phyloP scores from a whole-genome alignment of 139 green algal species.

The Chlamydomonas sp. region DNA sequence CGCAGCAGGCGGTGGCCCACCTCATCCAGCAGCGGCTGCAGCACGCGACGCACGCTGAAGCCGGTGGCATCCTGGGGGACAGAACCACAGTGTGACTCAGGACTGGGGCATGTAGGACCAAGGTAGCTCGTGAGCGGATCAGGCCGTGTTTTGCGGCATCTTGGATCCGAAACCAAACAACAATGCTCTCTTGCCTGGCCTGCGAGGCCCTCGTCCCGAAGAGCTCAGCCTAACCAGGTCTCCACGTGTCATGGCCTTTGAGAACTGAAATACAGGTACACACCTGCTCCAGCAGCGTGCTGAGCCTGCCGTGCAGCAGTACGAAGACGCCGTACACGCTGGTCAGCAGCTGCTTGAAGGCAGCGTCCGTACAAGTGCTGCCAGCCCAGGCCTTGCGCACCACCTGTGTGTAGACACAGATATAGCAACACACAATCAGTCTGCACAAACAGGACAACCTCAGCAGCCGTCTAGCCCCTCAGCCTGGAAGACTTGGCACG shows the following conservation, averaged over 20 bases:
- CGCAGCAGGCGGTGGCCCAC: slow-evolving; percentile 28
- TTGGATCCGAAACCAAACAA: no score
- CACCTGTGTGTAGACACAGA: slow-evolving; percentile 5
- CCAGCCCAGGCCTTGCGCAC: slow-evolving; percentile 22
- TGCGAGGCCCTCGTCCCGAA: not conserved
- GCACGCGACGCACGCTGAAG: slow-evolving; percentile 8
- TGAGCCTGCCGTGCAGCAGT: slow-evolving; percentile 33
- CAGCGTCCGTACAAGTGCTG: slow-evolving; percentile 12
- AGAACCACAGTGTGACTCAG: no score
- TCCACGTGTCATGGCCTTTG: not conserved
- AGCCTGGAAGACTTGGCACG: no score
- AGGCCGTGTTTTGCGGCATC: no score
- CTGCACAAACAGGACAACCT: no score
- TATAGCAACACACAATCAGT: not conserved
- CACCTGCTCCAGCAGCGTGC: slow-evolving; percentile 37
- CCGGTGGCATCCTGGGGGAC: slow-evolving; percentile 13
- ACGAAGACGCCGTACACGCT: slow-evolving; percentile 30
- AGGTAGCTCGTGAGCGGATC: no score
- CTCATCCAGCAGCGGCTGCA: slow-evolving; percentile 47
- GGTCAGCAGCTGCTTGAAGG: slow-evolving; percentile 16
- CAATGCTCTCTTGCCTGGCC: not conserved
- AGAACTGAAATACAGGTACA: not conserved
- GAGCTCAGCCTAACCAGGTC: not conserved
- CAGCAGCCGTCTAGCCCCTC: no score
- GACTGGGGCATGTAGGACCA: no score